These are phyloP conservation scores for Corymbia calophylla DNA, from an alignment of 441 rosid genomes.

Conservation along the genomic window DNA sequence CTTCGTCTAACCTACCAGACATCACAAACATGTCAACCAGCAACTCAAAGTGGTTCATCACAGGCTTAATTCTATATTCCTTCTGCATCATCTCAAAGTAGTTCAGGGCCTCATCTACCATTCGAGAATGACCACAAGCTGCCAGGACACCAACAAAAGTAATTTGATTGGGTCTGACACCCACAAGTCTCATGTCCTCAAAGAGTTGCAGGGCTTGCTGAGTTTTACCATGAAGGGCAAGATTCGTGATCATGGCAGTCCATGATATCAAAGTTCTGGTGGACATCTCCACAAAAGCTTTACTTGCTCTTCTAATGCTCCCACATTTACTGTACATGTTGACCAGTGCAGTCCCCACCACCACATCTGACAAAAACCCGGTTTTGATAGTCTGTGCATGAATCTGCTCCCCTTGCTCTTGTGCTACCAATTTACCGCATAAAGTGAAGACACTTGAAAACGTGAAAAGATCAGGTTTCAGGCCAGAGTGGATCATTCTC, in stretches of 20 bases:
- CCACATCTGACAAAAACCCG: constrained; percentile 39
- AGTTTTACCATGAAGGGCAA: constrained; percentile 32
- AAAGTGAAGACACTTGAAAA: constrained; percentile 41
- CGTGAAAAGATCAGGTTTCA: constrained; percentile 40
- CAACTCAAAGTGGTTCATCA: constrained; percentile 41
- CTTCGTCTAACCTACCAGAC: constrained; percentile 31
- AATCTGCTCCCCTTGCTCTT: constrained; percentile 48
- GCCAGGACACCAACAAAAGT: constrained; percentile 51
- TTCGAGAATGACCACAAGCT: constrained; percentile 43
- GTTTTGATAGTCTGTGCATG: constrained; percentile 50
- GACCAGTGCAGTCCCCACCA: constrained; percentile 48
- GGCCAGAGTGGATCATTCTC: constrained; percentile 24
- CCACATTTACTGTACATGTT: constrained; percentile 54
- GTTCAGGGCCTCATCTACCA: constrained; percentile 38
- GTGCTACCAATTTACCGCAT: constrained; percentile 32
- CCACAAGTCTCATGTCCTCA: constrained; percentile 42
- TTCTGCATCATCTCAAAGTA: constrained; percentile 46
- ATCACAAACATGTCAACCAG: constrained; percentile 39
- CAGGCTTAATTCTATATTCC: constrained; percentile 36
- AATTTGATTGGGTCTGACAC: constrained; percentile 42
- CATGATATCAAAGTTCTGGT: constrained; percentile 50
- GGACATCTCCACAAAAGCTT: constrained; percentile 43
- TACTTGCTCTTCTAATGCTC: constrained; percentile 36
- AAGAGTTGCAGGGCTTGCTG: constrained; percentile 44
- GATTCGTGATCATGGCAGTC: constrained; percentile 52